Base-by-base conservation (phyloP, 495 filamentous ascomycete genomes). In the Apiosordaria backusii region DNA sequence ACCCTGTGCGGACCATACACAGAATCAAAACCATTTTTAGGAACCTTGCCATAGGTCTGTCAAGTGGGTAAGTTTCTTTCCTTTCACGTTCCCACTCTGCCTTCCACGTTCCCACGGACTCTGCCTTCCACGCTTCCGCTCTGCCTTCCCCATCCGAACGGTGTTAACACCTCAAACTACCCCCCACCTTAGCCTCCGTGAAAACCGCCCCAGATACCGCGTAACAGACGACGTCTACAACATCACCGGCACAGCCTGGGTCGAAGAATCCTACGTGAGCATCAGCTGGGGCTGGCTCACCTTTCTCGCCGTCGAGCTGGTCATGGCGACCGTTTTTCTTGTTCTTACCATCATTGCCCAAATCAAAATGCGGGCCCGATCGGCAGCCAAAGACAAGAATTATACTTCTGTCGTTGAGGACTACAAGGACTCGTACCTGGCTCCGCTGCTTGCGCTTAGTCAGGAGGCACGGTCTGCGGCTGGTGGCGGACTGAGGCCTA, bases 221-320 rank as follows among this genome's bases (percentile, higher is more conserved):
- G 53, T 57, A 24, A 3, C 23, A 21, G 13, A 21, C 4, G 23
- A 15, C 13, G 18, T 24, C 18, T 7, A 7, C 19, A 57, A 57
- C 53, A 57, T 57, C 53, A 57, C 53, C 0, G 19, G 53, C 18
- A 57, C 4, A 24, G 53, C 53, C 9, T 57, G 19, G 53, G 21
- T 24, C 2, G 19, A 57, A 24, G 53, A 57, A 57, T 57, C 53
- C 19, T 57, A 57, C 18, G 53, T 57, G 4, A 24, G 23, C 23
- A 57, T 57, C 53, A 57, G 1, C 53, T 57, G 53, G 53, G 53
- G 53, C 19, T 57, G 16, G 53, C 19, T 57, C 19, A 57, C 53
- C 5, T 57, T 57, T 18, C 53, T 57, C 7, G 53, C 19, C 9
- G 53, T 57, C 23, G 53, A 57, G 18, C 13, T 57, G 23, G 19